Base-by-base conservation (phyloP, 768 basidiomycete genomes). In the Porphyrellus cyaneotinctus region DNA sequence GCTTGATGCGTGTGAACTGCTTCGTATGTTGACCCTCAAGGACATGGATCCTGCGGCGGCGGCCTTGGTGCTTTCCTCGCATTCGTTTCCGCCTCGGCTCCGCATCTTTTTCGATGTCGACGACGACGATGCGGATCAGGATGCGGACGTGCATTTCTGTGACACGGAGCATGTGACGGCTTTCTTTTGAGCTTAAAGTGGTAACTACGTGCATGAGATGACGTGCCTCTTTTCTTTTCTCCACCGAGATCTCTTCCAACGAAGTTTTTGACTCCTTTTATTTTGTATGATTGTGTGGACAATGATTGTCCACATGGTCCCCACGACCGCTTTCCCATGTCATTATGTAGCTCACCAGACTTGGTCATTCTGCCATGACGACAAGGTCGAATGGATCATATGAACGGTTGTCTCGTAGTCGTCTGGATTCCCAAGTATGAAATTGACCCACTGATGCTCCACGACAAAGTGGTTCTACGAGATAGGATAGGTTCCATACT, bases 71-170 rank as follows among this genome's bases (percentile, higher is more conserved):
- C 48, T 63, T 8, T 44, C 50, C 4, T 41, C 48, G 6, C 18
- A 33, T 22, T 39, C 43, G 17, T 41, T 63, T 14, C 53, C 58
- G 2, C 22, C 51, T 5, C 30, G 17, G 4, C 51, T 63, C 31
- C 51, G 61, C 32, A 39, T 63, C 30, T 49, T 60, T 43, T 43
- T 63, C 12, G 62, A 63, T 12, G 42, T 63, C 14, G 57, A 56
- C 6, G 60, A 51, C 3, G 17, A 43, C 6, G 15, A 24, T 13
- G 50, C 1, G 15, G 46, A 31, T 9, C 6, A 2, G n/a, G 47
- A 31, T 5, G 48, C 44, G 11, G 50, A 22, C 28, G 49, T 26
- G 23, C 36, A 44, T 4, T 31, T 11, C 15, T 22, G 10, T 36
- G 44, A 23, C n/a, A 13, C 15, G 22, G 47, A 22, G 18, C 6